Evolutionary conservation across 805 yeast genomes (phyloP), one percentile per base, ranked within the genome.

Genomic region (Ogataea minuta): DNA sequence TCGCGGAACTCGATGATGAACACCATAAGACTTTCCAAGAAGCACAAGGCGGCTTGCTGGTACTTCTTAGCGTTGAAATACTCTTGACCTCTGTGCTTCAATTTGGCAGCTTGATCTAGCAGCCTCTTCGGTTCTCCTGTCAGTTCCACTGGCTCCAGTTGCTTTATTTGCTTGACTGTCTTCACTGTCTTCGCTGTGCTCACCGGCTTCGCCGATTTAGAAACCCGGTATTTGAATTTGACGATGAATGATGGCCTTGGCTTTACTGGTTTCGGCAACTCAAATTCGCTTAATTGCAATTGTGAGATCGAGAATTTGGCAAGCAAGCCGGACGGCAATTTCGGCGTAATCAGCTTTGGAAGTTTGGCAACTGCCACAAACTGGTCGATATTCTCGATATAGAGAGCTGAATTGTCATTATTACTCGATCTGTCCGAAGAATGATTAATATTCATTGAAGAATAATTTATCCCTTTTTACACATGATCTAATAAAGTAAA

Each of bases 1-100:
- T 41, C 33, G 16, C 45, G 42, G 17, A 57, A 50, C 13, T 52
- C 54, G n/a, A 54, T 35, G 7, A 57, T 43, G 34, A 55, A 57
- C 6, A 57, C 31, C 4, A 59, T 19, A 17, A 53, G 38, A 1
- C 63, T 57, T 31, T 57, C 61, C 1, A 48, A 17, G 20, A 56
- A 56, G 16, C 47, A 40, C 2, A 56, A 21, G 6, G 52, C 44
- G n/a, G 62, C 49, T 8, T 19, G 11, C 9, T 44, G 28, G 16
- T 38, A 44, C 5, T 47, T 37, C 16, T 48, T 46, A 3, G 31
- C 19, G 16, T 44, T 46, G 23, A 49, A 44, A n/a, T 36, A 41
- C 12, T 23, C 15, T 31, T 48, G 57, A 13, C 53, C 50, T 13
- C 30, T 31, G 31, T 44, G 57, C 43, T 44, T 43, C 17, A 47